A percentile compares a stretch with the other conserved stretches of the same genome.
phyloP scores from a whole-genome alignment of 2,329 filamentous ascomycete species.

The Botrytis elliptica region DNA sequence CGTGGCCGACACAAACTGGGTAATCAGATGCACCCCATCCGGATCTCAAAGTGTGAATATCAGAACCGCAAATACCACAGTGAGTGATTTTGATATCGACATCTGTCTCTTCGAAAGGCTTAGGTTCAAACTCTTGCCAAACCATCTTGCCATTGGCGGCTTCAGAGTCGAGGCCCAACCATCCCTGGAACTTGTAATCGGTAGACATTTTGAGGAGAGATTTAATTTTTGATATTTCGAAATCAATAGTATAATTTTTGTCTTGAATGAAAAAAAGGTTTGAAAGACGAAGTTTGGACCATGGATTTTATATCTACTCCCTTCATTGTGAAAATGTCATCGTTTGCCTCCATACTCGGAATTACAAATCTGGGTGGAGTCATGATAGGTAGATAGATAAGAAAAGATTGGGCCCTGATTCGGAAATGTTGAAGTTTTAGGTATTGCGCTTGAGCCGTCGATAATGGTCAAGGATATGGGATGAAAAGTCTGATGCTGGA shows the following conservation, averaged over 20 bases:
- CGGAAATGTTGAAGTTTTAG: background rate
- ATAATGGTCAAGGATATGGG: background rate
- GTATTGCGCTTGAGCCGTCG: background rate
- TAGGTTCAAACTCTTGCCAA: constrained; percentile 43
- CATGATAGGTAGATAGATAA: background rate
- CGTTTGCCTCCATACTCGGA: background rate
- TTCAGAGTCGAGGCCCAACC: constrained; percentile 36
- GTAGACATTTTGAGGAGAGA: background rate
- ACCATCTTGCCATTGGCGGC: constrained; percentile 36
- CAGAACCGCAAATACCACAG: constrained; percentile 48
- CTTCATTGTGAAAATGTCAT: background rate
- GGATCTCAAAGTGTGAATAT: constrained; percentile 35
- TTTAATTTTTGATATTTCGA: background rate
- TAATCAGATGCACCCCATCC: constrained; percentile 38
- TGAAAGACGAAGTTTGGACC: no score
- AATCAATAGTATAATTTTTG: background rate
- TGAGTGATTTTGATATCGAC: constrained; percentile 50
- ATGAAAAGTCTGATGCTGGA: background rate
- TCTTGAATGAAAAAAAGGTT: background rate
- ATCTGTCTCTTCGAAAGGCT: constrained; percentile 48
- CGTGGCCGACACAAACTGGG: constrained; percentile 47
- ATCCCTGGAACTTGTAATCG: constrained; percentile 24
- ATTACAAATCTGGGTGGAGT: background rate
- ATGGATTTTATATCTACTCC: background rate
- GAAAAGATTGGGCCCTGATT: background rate